phyloP scores from a whole-genome alignment of 768 basidiomycete genomes.

The Filobasidium wieringae region DNA sequence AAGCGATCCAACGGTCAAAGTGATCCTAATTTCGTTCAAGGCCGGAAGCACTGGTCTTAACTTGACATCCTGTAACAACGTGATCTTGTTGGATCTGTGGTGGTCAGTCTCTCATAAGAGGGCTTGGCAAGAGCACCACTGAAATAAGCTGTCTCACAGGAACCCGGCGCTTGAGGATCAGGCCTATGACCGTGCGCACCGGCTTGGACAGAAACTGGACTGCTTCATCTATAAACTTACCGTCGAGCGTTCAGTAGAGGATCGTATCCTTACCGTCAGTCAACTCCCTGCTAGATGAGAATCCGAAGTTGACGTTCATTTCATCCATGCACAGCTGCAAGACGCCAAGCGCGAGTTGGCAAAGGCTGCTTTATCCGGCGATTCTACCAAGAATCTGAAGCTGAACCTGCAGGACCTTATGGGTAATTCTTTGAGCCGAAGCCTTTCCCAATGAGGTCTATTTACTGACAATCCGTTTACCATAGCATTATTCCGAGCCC shows the following conservation, averaged over 20 bases:
- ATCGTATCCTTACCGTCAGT: conserved; percentile 62
- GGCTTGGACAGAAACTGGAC: conserved; percentile 68
- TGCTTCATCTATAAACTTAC: conserved; percentile 64
- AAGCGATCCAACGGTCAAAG: conserved; percentile 47
- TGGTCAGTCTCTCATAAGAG: conserved; percentile 42
- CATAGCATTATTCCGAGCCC: neutral
- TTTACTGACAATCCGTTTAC: too few relatives aligned
- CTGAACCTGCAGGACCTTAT: conserved; percentile 77
- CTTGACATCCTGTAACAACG: conserved; percentile 83
- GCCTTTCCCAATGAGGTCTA: too few relatives aligned
- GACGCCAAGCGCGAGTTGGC: conserved; percentile 79
- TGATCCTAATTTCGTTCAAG: conserved; percentile 93
- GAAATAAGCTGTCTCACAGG: conserved; percentile 16
- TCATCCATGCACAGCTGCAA: conserved; percentile 59
- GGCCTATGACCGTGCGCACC: conserved; percentile 18
- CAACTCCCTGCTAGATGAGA: neutral
- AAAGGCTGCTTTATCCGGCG: conserved; percentile 70
- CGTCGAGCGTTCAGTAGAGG: conserved; percentile 73
- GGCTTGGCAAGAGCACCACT: neutral
- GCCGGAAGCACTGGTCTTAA: conserved; percentile 91
- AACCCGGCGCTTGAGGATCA: conserved; percentile 53
- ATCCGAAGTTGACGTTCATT: neutral
- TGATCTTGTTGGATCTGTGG: conserved; percentile 86
- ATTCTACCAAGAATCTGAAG: conserved; percentile 66
- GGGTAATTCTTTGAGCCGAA: conserved; percentile 41